Conservation (phyloP, 768 basidiomycete genomes). For the Auricularia auricula-judae region DNA sequence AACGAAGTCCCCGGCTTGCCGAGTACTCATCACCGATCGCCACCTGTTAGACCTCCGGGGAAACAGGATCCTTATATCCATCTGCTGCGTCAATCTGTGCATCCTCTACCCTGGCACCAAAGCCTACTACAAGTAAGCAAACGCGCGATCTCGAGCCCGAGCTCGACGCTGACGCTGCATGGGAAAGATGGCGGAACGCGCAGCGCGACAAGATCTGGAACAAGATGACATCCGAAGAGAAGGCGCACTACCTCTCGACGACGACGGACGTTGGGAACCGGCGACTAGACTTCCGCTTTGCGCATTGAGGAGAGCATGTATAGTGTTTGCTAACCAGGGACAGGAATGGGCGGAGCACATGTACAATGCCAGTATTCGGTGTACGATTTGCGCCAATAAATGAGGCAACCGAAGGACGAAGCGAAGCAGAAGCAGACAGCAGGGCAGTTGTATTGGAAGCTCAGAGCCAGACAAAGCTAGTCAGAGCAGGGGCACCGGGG, state of each 20-base stretch:
- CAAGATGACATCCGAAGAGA: slow-evolving; percentile 25
- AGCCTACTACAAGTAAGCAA: not conserved
- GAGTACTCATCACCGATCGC: too few relatives aligned
- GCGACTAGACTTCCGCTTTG: slow-evolving; percentile 52
- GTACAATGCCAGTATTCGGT: too few relatives aligned
- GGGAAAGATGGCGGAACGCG: not conserved
- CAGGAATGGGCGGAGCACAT: too few relatives aligned
- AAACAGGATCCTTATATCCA: slow-evolving; percentile 43
- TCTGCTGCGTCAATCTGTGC: slow-evolving; percentile 35
- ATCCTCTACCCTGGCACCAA: not conserved
- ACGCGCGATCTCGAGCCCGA: too few relatives aligned
- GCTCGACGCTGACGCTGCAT: too few relatives aligned
- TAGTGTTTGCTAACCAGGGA: too few relatives aligned
- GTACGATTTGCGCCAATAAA: too few relatives aligned
- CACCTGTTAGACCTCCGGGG: slow-evolving; percentile 22
- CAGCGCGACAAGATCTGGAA: slow-evolving; percentile 18
- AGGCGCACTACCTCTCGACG: slow-evolving; percentile 38
- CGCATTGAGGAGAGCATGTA: slow-evolving; percentile 25
- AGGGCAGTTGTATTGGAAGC: too few relatives aligned
- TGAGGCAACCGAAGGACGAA: too few relatives aligned
- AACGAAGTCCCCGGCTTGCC: not conserved
- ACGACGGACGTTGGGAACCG: slow-evolving; percentile 54
- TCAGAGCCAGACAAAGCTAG: not conserved
- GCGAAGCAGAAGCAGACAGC: too few relatives aligned
- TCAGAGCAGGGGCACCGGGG: slow-evolving; percentile 12